Base-by-base conservation (phyloP, 306 rosid species). In the Myrica gale region DNA sequence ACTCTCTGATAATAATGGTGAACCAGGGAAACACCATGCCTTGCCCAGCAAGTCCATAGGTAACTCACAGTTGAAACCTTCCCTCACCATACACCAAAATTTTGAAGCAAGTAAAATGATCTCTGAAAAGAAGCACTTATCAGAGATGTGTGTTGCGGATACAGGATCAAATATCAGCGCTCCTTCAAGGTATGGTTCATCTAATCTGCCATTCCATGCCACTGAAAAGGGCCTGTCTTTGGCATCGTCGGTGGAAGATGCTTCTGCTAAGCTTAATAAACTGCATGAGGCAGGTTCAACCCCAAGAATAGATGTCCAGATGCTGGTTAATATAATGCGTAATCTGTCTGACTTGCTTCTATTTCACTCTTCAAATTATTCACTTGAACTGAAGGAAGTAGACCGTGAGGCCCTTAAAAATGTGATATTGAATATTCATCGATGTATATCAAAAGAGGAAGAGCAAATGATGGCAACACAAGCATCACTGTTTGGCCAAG, bases 271-370 rank as follows among this genome's bases (percentile, higher is more conserved):
- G 60, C 80, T 83, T 39, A 68, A 69, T 73, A 78, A 80, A 74
- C 57, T 85, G 42, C 63, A 42, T 72, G 79, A 7, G 68, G 80
- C 80, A 70, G 89, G 79, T 37, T 73, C 90, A 71, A 62, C 61
- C 79, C 72, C 68, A 19, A 93, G 83, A 75, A 69, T 85, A 65
- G 88, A 88, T 86, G 84, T 85, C 81, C 88, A 68, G 70, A 73
- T 75, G 82, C 79, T 96, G 85, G 83, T 92, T 73, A 80, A 81
- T 73, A 81, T 80, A 5, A 77, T 96, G 83, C 85, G 77, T 61
- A 85, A 82, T 76, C 56, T 89, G 79, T 90, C 98, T 58, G 92
- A 90, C 20, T 55, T 86, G 77, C 93, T 96, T 81, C 83, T 90
- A 73, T 52, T 20, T 72, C 87, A 89, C 80, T 85, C 88, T 83